Base-by-base conservation (phyloP, 179 eudicot species). In the Drosera spatulata region DNA sequence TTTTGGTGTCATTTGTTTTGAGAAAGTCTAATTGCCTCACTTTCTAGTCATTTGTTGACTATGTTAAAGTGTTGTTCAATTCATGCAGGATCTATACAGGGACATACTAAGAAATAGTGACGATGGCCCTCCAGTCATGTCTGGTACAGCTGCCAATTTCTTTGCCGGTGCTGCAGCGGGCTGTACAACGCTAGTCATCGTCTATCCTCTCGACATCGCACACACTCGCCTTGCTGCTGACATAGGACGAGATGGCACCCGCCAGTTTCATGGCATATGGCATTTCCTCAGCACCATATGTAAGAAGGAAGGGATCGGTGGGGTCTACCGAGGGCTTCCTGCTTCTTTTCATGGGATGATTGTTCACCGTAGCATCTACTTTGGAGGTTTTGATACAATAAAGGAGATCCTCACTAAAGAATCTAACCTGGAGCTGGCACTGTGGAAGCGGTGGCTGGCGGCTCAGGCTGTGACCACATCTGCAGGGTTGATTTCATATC, bases 341-440 rank as follows among this genome's bases (percentile, higher is more conserved):
- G 99, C 99, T 53, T 93, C 99, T 44, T 72, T 93, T 2, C 99
- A 89, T 1, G 99, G 99, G n/a, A 93, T 93, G 99, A 68, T 89
- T 7, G 71, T 89, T 46, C 99, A 93, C 55, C 76, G 97, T 10
- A 84, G 99, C 50, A 79, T 93, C 3, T 93, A 93, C 65, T 89
- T 93, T 58, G 99, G 99, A 0, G 99, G 97, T 38, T 93, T 93
- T 43, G 99, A 93, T 60, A 93, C 99, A 2, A 59, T 85, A 39
- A 93, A 93, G 73, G 99, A 93, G 59, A 74, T 63, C 44, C 75
- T 93, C 72, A 70, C 86, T 0, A 63, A 81, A 56, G 81, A 82
- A 53, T 71, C 95, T 10, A 61, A 71, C 41, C 62, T 72, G 2
- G 95, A 83, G 49, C 46, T 79, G 4, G 78, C 87, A 3, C 60